These are phyloP conservation scores for Polyplosphaeria fusca DNA, from an alignment of 495 filamentous ascomycete species.

Conservation along the genomic window DNA sequence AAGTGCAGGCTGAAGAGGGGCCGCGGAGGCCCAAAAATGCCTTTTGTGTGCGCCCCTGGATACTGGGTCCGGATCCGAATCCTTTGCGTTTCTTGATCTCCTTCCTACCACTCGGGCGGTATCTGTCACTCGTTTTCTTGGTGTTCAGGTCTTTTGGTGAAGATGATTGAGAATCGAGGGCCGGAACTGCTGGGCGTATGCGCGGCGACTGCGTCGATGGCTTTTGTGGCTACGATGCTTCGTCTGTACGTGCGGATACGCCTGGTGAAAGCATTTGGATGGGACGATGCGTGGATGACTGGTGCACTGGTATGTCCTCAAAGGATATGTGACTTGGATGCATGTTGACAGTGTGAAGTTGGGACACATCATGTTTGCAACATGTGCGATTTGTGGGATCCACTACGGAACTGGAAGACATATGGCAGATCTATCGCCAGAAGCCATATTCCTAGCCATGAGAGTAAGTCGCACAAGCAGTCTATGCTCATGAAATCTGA, in stretches of 20 bases:
- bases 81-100: too few species aligned
- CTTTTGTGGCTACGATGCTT: conserved; percentile 11
- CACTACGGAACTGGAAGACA: conserved; percentile 22
- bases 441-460: conserved; percentile 10
- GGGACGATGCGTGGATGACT: conserved; percentile 26
- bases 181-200: conserved; percentile 18
- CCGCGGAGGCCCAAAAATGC: too few species aligned
- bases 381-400: conserved; percentile 2
- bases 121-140: too few species aligned
- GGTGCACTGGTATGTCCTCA: conserved; percentile 9
- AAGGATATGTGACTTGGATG: too few species aligned
- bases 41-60: too few species aligned
- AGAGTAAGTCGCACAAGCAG: conserved; percentile 2
- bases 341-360: too few species aligned
- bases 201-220: conserved; percentile 5
- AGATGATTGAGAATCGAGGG: conserved; percentile 17
- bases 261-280: conserved; percentile 20
- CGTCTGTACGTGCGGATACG: conserved; percentile 17
- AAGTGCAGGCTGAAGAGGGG: too few species aligned
- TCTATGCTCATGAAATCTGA: not conserved
- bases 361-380: conserved; percentile 12
- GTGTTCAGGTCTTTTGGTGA: too few species aligned
- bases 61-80: too few species aligned
- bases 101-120: too few species aligned
- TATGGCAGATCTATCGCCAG: not conserved